Percentiles rank a stretch among this genome's conserved stretches.
These are phyloP conservation scores for Aquilaria agallochum DNA, from an alignment of 441 rosid genomes.

Conservation along the genomic window DNA sequence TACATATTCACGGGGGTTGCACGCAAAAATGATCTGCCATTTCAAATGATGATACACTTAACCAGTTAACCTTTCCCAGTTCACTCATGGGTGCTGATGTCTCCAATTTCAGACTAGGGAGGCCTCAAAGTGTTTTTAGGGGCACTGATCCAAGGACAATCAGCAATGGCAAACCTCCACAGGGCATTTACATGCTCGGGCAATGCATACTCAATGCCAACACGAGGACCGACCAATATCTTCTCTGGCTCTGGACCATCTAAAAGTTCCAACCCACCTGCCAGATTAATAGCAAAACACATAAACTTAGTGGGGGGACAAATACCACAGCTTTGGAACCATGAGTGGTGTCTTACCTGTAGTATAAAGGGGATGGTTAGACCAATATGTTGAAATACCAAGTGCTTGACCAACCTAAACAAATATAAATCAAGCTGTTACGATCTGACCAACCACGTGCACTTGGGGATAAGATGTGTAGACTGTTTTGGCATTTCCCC, in stretches of 20 bases:
- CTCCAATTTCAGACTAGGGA: constrained; percentile 22
- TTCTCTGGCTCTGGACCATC: constrained; percentile 80
- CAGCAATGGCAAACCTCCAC: constrained; percentile 93
- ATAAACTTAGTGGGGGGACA: too few species aligned
- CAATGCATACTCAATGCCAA: constrained; percentile 82
- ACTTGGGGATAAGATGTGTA: too few species aligned
- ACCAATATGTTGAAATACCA: constrained; percentile 87
- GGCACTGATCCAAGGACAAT: constrained; percentile 84
- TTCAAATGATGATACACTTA: too few species aligned
- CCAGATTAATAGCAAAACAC: constrained; percentile 3
- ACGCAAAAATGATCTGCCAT: too few species aligned
- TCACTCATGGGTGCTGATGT: too few species aligned
- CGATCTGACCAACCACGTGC: too few species aligned
- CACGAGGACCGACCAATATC: constrained; percentile 73
- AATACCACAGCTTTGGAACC: constrained; percentile 2
- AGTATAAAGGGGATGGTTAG: constrained; percentile 67
- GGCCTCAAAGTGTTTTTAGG: constrained; percentile 75
- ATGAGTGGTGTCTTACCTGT: constrained; percentile 49
- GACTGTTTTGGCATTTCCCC: too few species aligned
- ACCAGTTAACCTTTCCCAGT: too few species aligned
- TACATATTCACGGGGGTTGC: too few species aligned
- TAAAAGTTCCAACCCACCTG: constrained; percentile 85
- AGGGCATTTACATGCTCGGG: constrained; percentile 70
- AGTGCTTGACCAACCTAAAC: constrained; percentile 87
- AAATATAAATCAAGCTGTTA: not conserved